Percentiles rank a stretch among this genome's conserved stretches.
These are phyloP conservation scores for Withania somnifera DNA, from an alignment of 305 asterid genomes.

Conservation along the genomic window DNA sequence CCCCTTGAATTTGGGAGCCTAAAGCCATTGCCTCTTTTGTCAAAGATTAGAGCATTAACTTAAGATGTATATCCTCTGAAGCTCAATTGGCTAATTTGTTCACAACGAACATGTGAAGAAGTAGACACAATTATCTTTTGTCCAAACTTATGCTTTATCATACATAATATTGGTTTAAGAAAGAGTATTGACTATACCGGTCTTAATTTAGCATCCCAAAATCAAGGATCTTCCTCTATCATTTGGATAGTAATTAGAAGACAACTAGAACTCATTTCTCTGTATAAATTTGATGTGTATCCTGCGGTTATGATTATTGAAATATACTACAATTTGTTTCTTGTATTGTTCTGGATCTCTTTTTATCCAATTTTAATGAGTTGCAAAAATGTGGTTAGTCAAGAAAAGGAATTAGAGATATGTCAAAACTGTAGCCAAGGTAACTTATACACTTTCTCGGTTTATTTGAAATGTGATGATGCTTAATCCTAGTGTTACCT, in stretches of 20 bases:
- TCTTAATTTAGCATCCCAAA: neutral
- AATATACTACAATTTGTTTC: neutral
- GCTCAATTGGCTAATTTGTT: no score
- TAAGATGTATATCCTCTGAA: no score
- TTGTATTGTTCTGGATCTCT: neutral
- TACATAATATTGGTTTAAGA: neutral
- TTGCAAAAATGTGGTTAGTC: neutral
- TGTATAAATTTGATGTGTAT: neutral
- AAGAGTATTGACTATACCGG: neutral
- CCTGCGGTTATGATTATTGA: neutral
- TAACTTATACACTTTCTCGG: neutral
- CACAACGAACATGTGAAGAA: no score
- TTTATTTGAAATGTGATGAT: no score
- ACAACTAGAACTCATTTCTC: neutral
- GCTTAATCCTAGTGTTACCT: neutral
- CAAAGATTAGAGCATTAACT: no score
- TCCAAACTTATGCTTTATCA: no score
- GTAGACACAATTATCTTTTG: neutral
- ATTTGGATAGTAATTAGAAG: neutral
- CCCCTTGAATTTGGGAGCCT: no score
- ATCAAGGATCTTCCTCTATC: neutral
- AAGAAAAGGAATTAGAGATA: neutral
- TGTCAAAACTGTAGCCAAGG: neutral
- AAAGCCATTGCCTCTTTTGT: no score
- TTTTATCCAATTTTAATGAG: neutral